Evolutionary conservation across 2,329 filamentous ascomycete genomes (phyloP).

Genomic region (Fusarium napiforme): DNA sequence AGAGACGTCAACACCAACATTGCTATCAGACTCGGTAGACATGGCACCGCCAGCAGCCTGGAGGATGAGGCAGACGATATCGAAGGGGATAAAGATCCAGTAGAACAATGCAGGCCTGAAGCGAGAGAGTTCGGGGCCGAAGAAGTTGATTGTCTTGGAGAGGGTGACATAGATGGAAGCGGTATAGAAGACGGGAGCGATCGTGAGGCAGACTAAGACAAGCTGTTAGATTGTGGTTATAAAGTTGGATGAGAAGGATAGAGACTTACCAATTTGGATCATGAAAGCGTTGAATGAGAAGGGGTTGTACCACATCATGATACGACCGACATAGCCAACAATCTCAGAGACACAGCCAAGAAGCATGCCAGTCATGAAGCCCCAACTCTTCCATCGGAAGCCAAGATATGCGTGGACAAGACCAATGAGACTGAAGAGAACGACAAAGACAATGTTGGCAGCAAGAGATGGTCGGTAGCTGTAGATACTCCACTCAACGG

Average conservation of each 20-base stretch:
- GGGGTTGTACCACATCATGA: conserved; percentile 67
- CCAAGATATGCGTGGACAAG: conserved; percentile 59
- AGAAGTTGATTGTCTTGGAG: conserved; percentile 54
- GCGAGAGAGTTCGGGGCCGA: conserved; percentile 55
- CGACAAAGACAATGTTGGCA: conserved; percentile 64
- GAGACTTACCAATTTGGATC: conserved; percentile 68
- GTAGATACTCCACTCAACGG: conserved; percentile 61
- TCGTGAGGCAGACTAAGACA: conserved; percentile 64
- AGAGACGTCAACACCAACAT: conserved; percentile 53
- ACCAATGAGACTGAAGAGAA: conserved; percentile 58
- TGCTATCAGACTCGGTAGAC: conserved; percentile 52
- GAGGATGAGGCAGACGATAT: conserved; percentile 66
- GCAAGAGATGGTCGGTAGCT: conserved; percentile 64
- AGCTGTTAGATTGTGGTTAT: background rate
- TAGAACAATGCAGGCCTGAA: conserved; percentile 57
- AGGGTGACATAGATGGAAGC: conserved; percentile 76
- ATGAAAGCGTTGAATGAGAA: conserved; percentile 70
- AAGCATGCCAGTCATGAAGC: conserved; percentile 63
- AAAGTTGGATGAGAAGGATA: no score
- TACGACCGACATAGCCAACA: conserved; percentile 70
- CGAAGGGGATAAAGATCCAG: conserved; percentile 65
- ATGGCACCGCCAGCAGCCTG: conserved; percentile 68
- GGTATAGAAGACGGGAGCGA: conserved; percentile 60
- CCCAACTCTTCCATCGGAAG: conserved; percentile 58
- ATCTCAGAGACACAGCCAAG: conserved; percentile 67